Evolutionary conservation across 148 eudicot species (phyloP).

Genomic region (Chenopodium berlandieri): DNA sequence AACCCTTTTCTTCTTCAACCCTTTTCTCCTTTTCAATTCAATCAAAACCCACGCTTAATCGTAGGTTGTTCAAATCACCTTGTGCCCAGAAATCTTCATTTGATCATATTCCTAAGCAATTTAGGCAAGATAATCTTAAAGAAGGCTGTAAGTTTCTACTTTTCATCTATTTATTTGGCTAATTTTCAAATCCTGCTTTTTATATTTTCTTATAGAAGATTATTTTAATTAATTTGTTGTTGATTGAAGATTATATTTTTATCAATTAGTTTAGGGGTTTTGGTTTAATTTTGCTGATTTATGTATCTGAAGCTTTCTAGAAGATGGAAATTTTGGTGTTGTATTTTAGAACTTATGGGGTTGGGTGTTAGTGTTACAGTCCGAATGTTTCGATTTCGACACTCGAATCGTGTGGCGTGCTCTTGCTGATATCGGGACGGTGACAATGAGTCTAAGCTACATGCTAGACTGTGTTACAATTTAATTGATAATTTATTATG

Average conservation of each 20-base stretch:
- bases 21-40: constrained; percentile 26
- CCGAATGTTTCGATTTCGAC: too few relatives aligned
- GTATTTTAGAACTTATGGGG: not conserved
- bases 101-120: constrained; percentile 71
- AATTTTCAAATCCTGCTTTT: too few relatives aligned
- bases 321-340: not conserved
- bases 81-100: constrained; percentile 43
- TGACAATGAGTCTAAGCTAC: too few relatives aligned
- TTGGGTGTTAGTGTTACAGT: too few relatives aligned
- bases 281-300: not conserved
- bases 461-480: too few relatives aligned
- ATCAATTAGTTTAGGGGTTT: not conserved
- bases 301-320: not conserved
- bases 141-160: constrained; percentile 59
- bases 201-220: too few relatives aligned
- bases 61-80: constrained; percentile 41
- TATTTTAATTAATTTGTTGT: too few relatives aligned
- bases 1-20: constrained; percentile 30
- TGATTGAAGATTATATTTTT: not conserved
- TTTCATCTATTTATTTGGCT: not conserved
- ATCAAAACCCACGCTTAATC: constrained; percentile 15
- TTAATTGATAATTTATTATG: too few relatives aligned
- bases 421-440: too few relatives aligned
- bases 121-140: constrained; percentile 62
- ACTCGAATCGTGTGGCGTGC: too few relatives aligned